Evolutionary conservation across 1,284 basidiomycete species (phyloP), one percentile per base, ranked within the genome.

Genomic region (Cystobasidium pallidum): DNA sequence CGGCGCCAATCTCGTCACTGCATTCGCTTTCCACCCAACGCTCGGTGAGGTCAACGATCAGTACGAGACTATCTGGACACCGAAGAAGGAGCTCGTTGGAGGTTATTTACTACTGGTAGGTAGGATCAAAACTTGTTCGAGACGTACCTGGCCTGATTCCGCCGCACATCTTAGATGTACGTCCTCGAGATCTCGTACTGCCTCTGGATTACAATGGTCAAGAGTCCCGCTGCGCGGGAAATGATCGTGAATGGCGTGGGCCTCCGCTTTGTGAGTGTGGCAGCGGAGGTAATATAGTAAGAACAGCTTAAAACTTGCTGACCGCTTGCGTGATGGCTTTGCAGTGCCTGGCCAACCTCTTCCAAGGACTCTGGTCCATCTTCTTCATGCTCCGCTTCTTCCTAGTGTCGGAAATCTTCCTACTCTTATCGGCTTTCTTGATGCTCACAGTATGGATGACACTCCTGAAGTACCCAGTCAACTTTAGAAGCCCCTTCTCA

Each of bases 11-110:
- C 64, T 74, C 21, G 73, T 74, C 41, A 64, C 68, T 30, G 47
- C 57, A 3, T 62, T 72, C 32, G 73, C 70, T 24, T 72, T 74
- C 52, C 52, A 71, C 21, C 73, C 73, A 15, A 62, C 30, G 26
- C 30, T 74, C n/a, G 73, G 73, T 55, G 58, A 74, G 49, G 64
- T 74, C 66, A 70, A 66, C 28, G 73, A 74, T 52, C 59, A 74
- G 8, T 74, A 74, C 66, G 65, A 75, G 59, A 76, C 75, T 8
- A 71, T 76, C 41, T 66, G 75, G 62, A 74, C 74, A 1, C 58
- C 75, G 3, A 21, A 24, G n/a, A 74, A 72, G 57, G 51, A 49
- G 41, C 66, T 66, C 47, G 70, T 76, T 41, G 75, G 75, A 6
- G 58, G 58, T 13, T 76, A 75, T 49, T 71, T 75, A 59, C 55